phyloP scores from a whole-genome alignment of 2,329 filamentous ascomycete genomes.

The Colletotrichum higginsianum region DNA sequence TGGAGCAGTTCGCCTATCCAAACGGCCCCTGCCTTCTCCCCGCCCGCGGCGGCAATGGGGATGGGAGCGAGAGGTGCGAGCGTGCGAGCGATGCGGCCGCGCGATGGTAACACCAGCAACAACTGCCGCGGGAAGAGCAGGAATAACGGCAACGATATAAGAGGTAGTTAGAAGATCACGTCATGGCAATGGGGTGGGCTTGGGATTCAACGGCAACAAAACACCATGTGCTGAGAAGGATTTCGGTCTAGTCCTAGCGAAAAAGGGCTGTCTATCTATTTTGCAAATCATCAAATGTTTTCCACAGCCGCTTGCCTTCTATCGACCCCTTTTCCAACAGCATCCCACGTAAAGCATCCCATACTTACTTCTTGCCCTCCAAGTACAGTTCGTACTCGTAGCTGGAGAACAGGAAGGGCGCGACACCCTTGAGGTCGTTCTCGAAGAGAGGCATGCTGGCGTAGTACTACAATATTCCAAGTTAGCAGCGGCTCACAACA shows the following conservation, averaged over 20 bases:
- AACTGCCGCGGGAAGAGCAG: too few species aligned
- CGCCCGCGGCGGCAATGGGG: slow-evolving; percentile 19
- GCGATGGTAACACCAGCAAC: too few species aligned
- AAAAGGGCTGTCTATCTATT: background rate
- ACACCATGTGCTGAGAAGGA: too few species aligned
- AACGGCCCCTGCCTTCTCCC: slow-evolving; percentile 26
- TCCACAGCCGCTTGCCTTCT: too few species aligned
- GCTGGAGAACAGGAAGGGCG: slow-evolving; percentile 47
- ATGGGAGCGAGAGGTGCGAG: slow-evolving; percentile 31
- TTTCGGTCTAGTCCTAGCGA: too few species aligned
- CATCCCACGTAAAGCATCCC: background rate
- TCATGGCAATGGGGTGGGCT: too few species aligned
- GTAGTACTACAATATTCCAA: slow-evolving; percentile 42
- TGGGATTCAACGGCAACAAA: too few species aligned
- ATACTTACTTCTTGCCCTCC: slow-evolving; percentile 23
- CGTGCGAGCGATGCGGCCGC: background rate
- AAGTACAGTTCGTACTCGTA: slow-evolving; percentile 45
- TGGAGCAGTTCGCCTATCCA: slow-evolving; percentile 29
- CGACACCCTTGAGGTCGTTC: slow-evolving; percentile 47
- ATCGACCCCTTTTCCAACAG: background rate
- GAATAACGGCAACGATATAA: background rate
- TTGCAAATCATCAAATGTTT: background rate
- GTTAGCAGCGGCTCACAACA: background rate
- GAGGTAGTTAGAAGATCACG: background rate
- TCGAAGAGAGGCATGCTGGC: slow-evolving; percentile 47